phyloP scores from a whole-genome alignment of 176 grass and related monocot species.

The Rhynchospora breviuscula region DNA sequence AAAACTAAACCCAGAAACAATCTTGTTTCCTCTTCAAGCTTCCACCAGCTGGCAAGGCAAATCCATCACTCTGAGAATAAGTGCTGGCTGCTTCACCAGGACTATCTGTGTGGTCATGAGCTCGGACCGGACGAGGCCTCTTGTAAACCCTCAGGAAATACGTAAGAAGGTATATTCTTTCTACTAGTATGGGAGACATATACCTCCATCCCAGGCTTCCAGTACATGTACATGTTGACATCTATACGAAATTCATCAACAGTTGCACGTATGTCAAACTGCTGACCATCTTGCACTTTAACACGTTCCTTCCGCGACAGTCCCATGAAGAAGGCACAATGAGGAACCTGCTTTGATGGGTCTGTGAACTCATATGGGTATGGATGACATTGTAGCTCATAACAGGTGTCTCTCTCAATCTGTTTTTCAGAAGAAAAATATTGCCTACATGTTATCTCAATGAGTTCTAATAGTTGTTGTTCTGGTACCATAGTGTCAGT shows the following conservation, averaged over 20 bases:
- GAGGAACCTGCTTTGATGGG: conserved; percentile 57
- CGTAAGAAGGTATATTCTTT: conserved; percentile 77
- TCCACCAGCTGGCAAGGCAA: conserved; percentile 20
- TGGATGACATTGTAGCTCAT: conserved; percentile 89
- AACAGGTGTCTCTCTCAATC: conserved; percentile 94
- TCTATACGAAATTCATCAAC: conserved; percentile 86
- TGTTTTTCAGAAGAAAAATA: conserved; percentile 30
- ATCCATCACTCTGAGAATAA: conserved; percentile 26
- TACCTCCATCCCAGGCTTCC: conserved; percentile 89
- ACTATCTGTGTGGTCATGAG: conserved; percentile 33
- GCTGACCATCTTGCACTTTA: conserved; percentile 85
- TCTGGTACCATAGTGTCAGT: not conserved
- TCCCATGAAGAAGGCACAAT: conserved; percentile 98
- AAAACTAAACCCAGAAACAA: not conserved
- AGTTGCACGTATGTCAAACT: conserved; percentile 94
- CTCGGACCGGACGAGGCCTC: conserved; percentile 40
- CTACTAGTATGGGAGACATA: conserved; percentile 90
- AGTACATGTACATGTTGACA: conserved; percentile 77
- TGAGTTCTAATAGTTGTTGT: not conserved
- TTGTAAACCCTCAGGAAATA: conserved; percentile 87
- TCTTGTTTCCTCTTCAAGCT: not conserved
- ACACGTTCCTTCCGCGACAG: conserved; percentile 86
- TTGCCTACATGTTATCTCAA: not conserved
- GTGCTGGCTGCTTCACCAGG: conserved; percentile 40
- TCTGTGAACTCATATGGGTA: conserved; percentile 86